phyloP scores from a whole-genome alignment of 192 early-diverging fungal species.

The Gryganskiella cystojenkinii region DNA sequence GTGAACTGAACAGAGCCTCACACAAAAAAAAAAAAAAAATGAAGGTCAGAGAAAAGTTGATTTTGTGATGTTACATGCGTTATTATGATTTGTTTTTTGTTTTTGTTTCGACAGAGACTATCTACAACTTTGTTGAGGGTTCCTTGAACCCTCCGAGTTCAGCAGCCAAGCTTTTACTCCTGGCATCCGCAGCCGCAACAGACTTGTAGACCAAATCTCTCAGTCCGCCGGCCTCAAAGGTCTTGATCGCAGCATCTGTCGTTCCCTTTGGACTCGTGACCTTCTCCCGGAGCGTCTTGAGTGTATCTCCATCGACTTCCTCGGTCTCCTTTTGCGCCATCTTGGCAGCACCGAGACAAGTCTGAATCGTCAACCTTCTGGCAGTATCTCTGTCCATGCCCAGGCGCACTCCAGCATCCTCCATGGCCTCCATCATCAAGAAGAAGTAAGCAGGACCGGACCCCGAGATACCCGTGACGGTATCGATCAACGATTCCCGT shows the following conservation, averaged over 20 bases:
- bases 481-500: slow-evolving; percentile 79
- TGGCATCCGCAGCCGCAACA: slow-evolving; percentile 74
- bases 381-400: slow-evolving; percentile 82
- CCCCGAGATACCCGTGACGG: slow-evolving; percentile 89
- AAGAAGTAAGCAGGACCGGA: slow-evolving; percentile 98
- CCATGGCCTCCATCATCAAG: slow-evolving; percentile 89
- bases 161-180: slow-evolving; percentile 65
- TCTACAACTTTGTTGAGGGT: slow-evolving; percentile 13
- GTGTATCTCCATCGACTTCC: slow-evolving; percentile 62
- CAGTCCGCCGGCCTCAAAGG: slow-evolving; percentile 71
- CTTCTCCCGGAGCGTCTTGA: slow-evolving; percentile 82
- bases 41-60: background rate
- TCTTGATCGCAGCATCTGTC: slow-evolving; percentile 89
- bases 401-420: slow-evolving; percentile 79
- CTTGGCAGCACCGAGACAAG: slow-evolving; percentile 89
- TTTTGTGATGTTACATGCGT: background rate
- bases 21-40: background rate
- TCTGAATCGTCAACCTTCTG: slow-evolving; percentile 86
- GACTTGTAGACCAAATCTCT: slow-evolving; percentile 63
- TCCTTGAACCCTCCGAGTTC: slow-evolving; percentile 13
- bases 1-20: background rate
- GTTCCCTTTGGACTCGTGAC: slow-evolving; percentile 95
- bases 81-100: background rate
- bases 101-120: background rate
- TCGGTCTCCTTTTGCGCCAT: slow-evolving; percentile 71